phyloP scores from a whole-genome alignment of 2,329 filamentous ascomycete genomes.

The Onygenales sp. region DNA sequence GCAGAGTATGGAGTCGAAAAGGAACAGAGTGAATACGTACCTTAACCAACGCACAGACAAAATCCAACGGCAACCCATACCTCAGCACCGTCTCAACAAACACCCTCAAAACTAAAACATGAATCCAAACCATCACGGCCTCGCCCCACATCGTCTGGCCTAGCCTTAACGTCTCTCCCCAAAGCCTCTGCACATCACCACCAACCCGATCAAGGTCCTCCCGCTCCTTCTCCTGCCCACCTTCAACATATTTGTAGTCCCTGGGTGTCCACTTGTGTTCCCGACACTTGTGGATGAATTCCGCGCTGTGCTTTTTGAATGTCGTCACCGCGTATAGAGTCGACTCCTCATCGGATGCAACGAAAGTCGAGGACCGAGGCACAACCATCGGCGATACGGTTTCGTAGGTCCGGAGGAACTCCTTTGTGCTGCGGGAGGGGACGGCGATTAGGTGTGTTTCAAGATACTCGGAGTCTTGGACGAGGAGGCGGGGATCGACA shows the following conservation, averaged over 20 bases:
- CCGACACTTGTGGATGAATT: conserved; percentile 85
- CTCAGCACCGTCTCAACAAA: conserved; percentile 98
- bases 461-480: conserved; percentile 90
- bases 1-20: background rate
- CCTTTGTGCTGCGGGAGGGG: conserved; percentile 68
- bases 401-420: conserved; percentile 85
- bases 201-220: conserved; percentile 73
- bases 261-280: conserved; percentile 92
- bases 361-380: conserved; percentile 69
- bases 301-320: conserved; percentile 81
- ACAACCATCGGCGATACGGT: conserved; percentile 85
- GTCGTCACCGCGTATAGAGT: conserved; percentile 78
- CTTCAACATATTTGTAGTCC: conserved; percentile 87
- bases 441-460: conserved; percentile 92
- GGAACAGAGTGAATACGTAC: conserved; percentile 42
- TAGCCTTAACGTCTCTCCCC: conserved; percentile 81
- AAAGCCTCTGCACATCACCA: conserved; percentile 81
- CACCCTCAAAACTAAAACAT: conserved; percentile 80
- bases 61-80: conserved; percentile 86
- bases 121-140: conserved; percentile 90
- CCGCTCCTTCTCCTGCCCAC: conserved; percentile 79
- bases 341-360: conserved; percentile 84
- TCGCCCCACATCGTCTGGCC: conserved; percentile 92
- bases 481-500: conserved; percentile 67
- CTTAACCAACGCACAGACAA: conserved; percentile 74